Base-by-base conservation (phyloP, 2,329 filamentous ascomycete species). In the Claviceps quebecensis region DNA sequence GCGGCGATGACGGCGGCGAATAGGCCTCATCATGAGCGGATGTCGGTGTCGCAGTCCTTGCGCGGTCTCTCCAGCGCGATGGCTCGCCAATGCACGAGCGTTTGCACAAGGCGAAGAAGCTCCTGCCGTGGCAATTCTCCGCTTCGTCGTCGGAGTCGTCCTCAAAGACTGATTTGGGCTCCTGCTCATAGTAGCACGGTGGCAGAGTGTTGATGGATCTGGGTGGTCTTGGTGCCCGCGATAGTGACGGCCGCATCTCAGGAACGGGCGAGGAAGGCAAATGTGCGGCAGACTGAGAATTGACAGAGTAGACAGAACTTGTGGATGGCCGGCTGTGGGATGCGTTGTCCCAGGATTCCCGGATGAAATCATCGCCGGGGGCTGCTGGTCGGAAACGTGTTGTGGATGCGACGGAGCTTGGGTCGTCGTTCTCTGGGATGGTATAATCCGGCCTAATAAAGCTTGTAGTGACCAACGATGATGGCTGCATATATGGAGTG, bases 121-220 rank as follows among this genome's bases (percentile, higher is more conserved):
- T 49, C 16, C 29, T 45, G 37, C 37, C 14, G 9, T 52, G 50
- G 3, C 54, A 54, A 5, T 64, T 61, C 6, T 59, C 60, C 13
- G 6, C 26, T 45, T 73, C 71, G 14, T 61, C 61, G 53, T 76
- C 72, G 4, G 70, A 70, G 57, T 76, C 72, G 14, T 66, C 57
- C 44, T 76, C 74, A 54, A 77, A 77, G 23, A 76, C 69, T 2
- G 58, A 58, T 41, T 67, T 59, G 13, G 58, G 58, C 41, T 68
- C 60, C 9, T 59, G 56, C 47, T 59, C 57, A 5, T 53, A 54
- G 45, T 61, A 60, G 37, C 26, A 57, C 23, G 54, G 58, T 9
- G 57, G 58, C 45, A 57, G 46, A 9, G 49, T 46, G 16, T 54
- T 53, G 8, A 56, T 57, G 16, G 65, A 66, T 53, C 62, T 63